A percentile compares a stretch with the other conserved stretches of the same genome.
These are phyloP conservation scores for Rhizophlyctis rosea DNA, from an alignment of 192 early-diverging fungal genomes.

Conservation along the genomic window DNA sequence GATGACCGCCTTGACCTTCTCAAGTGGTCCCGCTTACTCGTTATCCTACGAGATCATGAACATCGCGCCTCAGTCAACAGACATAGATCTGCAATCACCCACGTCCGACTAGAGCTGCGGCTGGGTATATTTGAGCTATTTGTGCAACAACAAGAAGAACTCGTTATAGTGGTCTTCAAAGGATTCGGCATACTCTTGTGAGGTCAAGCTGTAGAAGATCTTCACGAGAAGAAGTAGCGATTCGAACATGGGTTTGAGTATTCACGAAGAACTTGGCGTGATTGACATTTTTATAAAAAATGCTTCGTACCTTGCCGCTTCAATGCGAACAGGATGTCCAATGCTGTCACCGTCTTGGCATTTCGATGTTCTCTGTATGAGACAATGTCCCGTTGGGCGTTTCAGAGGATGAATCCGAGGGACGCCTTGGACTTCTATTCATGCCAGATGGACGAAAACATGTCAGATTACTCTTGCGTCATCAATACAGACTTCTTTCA, in stretches of 20 bases:
- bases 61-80: no score
- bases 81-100: no score
- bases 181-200: slow-evolving; percentile 94
- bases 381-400: slow-evolving; percentile 86
- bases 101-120: no score
- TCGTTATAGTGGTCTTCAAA: slow-evolving; percentile 87
- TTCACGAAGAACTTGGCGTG: no score
- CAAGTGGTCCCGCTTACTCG: slow-evolving; percentile 77
- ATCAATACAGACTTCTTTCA: no score
- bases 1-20: slow-evolving; percentile 89
- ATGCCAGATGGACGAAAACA: no score
- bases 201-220: slow-evolving; percentile 94
- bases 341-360: slow-evolving; percentile 88
- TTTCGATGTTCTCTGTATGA: slow-evolving; percentile 91
- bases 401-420: slow-evolving; percentile 50
- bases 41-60: no score
- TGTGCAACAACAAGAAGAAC: slow-evolving; percentile 82
- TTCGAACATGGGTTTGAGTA: slow-evolving; percentile 72
- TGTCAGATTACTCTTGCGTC: no score
- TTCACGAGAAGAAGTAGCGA: slow-evolving; percentile 75
- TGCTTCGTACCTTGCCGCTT: slow-evolving; percentile 77
- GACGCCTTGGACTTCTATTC: no score
- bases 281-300: no score
- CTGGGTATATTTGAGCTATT: slow-evolving; percentile 83
- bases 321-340: slow-evolving; percentile 91